These are phyloP conservation scores for Sergeia podlipaevii DNA, from an alignment of 208 protist species.

Conservation along the genomic window DNA sequence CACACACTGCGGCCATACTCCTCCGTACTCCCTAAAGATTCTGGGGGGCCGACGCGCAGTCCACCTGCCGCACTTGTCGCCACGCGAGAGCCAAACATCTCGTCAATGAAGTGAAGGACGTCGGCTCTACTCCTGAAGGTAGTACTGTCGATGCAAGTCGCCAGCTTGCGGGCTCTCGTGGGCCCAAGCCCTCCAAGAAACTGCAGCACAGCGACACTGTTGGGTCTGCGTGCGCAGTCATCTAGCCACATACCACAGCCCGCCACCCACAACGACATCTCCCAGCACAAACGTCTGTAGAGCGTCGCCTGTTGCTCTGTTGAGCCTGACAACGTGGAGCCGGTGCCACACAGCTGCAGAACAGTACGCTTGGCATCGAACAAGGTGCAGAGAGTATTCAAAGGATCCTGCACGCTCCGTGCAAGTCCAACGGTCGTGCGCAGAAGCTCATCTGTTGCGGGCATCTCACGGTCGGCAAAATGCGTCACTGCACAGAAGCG, in stretches of 20 bases:
- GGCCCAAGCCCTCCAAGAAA: slow-evolving; percentile 78
- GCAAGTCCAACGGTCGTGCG: slow-evolving; percentile 54
- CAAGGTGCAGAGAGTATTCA: slow-evolving; percentile 46
- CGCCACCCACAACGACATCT: slow-evolving; percentile 80
- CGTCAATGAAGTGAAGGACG: slow-evolving; percentile 30
- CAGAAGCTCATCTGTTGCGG: slow-evolving; percentile 30
- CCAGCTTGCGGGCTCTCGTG: slow-evolving; percentile 39
- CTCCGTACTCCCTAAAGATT: neutral
- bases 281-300: slow-evolving; percentile 64
- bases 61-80: slow-evolving; percentile 38
- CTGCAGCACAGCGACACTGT: slow-evolving; percentile 53
- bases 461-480: slow-evolving; percentile 44
- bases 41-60: slow-evolving; percentile 57
- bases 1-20: slow-evolving; percentile 15
- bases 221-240: slow-evolving; percentile 45
- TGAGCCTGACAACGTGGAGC: neutral
- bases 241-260: slow-evolving; percentile 56
- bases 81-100: slow-evolving; percentile 42
- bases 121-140: slow-evolving; percentile 27
- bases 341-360: slow-evolving; percentile 49
- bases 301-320: slow-evolving; percentile 44
- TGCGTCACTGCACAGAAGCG: slow-evolving; percentile 50
- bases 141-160: slow-evolving; percentile 16
- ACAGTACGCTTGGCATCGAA: slow-evolving; percentile 70
- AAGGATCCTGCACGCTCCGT: slow-evolving; percentile 74